Conservation (phyloP, 176 grass and related monocot species). For the Tillandsia fasciculata region DNA sequence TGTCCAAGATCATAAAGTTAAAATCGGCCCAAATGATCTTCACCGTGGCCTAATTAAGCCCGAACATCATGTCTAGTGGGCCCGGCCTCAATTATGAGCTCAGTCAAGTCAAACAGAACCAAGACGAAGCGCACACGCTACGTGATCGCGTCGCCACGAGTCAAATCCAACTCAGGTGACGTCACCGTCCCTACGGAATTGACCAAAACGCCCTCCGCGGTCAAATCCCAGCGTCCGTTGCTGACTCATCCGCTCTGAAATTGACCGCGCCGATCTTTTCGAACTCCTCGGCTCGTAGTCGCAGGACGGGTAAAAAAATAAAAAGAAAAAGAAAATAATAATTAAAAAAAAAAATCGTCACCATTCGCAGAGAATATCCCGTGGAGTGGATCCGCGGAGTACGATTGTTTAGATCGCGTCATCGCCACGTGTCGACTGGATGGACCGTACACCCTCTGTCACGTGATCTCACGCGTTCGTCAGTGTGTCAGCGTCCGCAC, state of each 20-base stretch:
- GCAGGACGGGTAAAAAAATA: too few species aligned
- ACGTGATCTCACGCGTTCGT: conserved; percentile 16
- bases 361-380: neutral
- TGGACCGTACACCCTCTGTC: neutral
- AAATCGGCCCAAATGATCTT: too few species aligned
- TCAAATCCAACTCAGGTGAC: neutral
- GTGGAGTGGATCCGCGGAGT: neutral
- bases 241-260: neutral
- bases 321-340: too few species aligned
- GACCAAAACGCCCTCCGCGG: neutral
- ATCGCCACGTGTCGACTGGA: neutral
- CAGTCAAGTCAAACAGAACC: neutral
- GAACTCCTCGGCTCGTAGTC: neutral
- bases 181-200: neutral
- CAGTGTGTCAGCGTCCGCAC: neutral
- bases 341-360: neutral
- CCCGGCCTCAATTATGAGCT: neutral
- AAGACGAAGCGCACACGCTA: neutral
- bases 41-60: too few species aligned
- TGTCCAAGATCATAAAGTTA: too few species aligned
- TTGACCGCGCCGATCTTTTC: neutral
- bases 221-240: neutral
- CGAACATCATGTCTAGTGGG: neutral
- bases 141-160: neutral
- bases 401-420: neutral